These are phyloP conservation scores for Citrus unshiu DNA, from an alignment of 345 rosid genomes.

Conservation along the genomic window DNA sequence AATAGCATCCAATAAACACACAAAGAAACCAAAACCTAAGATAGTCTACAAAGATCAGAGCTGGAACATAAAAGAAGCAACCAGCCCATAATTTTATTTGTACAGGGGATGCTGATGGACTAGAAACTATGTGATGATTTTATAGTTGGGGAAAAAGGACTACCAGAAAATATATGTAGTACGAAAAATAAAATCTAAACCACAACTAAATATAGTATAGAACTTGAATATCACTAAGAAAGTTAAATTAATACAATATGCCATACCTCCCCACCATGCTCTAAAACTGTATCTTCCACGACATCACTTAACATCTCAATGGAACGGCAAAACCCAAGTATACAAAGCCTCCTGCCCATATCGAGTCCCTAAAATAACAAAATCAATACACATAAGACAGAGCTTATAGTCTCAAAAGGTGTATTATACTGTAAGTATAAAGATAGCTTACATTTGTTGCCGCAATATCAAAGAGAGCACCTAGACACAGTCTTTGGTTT, in stretches of 20 bases:
- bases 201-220: background rate
- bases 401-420: background rate
- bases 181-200: background rate
- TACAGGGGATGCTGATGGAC: background rate
- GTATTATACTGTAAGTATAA: background rate
- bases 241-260: background rate
- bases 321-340: slow-evolving; percentile 92
- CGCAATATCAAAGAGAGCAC: slow-evolving; percentile 87
- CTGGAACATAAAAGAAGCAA: background rate
- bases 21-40: background rate
- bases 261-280: slow-evolving; percentile 91
- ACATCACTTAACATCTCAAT: slow-evolving; percentile 97
- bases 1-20: background rate
- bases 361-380: slow-evolving; percentile 72
- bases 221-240: background rate
- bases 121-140: background rate
- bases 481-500: slow-evolving; percentile 72
- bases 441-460: slow-evolving; percentile 70
- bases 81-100: background rate
- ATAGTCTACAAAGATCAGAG: background rate
- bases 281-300: slow-evolving; percentile 86
- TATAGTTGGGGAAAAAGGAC: background rate
- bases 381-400: slow-evolving; percentile 4
- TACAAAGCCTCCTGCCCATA: slow-evolving; percentile 89
- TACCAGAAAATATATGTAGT: background rate